Base-by-base conservation (phyloP, 2,329 filamentous ascomycete genomes). In the Sclerotinia subarctica region DNA sequence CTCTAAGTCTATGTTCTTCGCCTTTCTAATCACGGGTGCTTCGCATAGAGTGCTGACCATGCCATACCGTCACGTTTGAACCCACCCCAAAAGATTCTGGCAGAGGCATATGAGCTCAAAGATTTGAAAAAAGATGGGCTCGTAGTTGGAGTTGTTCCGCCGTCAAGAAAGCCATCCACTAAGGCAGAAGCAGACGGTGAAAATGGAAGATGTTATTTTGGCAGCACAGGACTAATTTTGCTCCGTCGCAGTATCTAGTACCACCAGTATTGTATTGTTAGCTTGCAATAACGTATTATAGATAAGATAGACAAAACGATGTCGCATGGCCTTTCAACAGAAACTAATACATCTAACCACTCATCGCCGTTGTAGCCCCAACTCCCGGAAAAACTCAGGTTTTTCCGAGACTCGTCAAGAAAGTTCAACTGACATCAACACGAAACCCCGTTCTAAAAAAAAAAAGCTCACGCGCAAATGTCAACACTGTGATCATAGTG, bases 401-500 rank as follows among this genome's bases (percentile, higher is more conserved):
- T 26, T 66, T 47, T 66, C 63, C 63, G 63, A 58, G 42, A 49
- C 63, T 21, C 24, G 42, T 17, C 24, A 58, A 57, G 63, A 46
- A 64, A 64, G 62, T 56, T 32, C 51, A 64, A 64, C 47, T 66
- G 64, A 66, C 64, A 42, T 42, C 54, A 15, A 51, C n/a, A n/a
- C 54, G 54, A 66, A 66, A 60, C 64, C 44, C 19, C 35, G 32
- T 29, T 60, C 44, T 60, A 60, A 60, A 52, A 66, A 60, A 65
- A 62, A 60, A 60, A 42, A 42, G 64, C 64, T 66, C 64, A 66
- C 64, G 64, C 64, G 64, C 54, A 66, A 24, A 52, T 32, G 42
- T 62, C 64, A 59, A 66, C 54, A 51, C 38, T 46, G 64, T 66
- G 64, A 66, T 66, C 64, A 66, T 29, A 60, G 46, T 52, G 54